Base-by-base conservation (phyloP, 352 stramenopile genomes). In the Phytophthora pinifolia region DNA sequence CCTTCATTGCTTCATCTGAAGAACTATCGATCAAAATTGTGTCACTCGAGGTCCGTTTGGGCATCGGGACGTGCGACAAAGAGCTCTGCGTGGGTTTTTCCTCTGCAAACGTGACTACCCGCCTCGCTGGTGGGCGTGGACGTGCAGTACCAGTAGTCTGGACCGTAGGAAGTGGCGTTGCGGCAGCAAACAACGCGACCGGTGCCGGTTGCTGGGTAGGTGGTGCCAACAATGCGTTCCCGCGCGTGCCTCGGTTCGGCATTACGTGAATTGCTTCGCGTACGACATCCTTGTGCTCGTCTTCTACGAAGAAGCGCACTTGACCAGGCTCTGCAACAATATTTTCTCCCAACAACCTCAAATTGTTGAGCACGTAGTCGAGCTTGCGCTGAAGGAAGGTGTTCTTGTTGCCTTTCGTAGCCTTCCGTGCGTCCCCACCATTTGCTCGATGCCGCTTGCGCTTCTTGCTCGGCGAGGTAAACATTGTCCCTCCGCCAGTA, bases 331-430 rank as follows among this genome's bases (percentile, higher is more conserved):
- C 74, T 4, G 70, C 72, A 5, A 75, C 62, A 32, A 75, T 53
- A 4, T 57, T 55, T 53, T 76, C 62, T 35, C 47, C 59, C 13
- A 86, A 53, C 29, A 86, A 30, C 9, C 70, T 62, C 12, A 86
- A 32, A 15, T 79, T 82, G 39, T 77, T 70, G 13, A 86, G 46
- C 20, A 86, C 66, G 20, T 79, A 82, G 41, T 72, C 47, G 6
- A 86, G 43, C 36, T 81, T 73, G 13, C 64, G 70, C 37, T 79
- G 76, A 8, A 83, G 59, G 12, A 52, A 57, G 14, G 61, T 68
- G 15, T 50, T 63, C 43, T 82, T 85, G 54, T 76, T 74, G 29
- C 55, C 56, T 50, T 70, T 73, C 39, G 52, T 38, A 47, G 48
- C 39, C 10, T 58, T 68, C 12, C 47, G 55, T 14, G 29, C 9